These are phyloP conservation scores for Gilbertella persicaria DNA, from an alignment of 371 early-diverging fungal species.

Conservation along the genomic window DNA sequence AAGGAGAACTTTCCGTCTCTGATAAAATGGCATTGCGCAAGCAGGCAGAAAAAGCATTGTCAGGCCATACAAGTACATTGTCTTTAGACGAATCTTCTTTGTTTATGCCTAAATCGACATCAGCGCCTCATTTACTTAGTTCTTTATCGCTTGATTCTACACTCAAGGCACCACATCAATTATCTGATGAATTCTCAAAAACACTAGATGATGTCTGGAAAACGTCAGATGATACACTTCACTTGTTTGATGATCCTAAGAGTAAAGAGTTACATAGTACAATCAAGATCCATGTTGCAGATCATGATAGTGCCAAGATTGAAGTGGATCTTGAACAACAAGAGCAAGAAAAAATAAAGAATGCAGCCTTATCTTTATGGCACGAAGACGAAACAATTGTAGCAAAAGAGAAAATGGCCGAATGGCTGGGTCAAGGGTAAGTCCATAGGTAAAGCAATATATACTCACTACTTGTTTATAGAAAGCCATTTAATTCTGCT, in stretches of 20 bases:
- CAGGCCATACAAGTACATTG: background rate
- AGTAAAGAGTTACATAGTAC: slow-evolving; percentile 3
- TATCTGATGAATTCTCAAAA: slow-evolving; percentile 17
- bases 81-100: background rate
- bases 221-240: slow-evolving; percentile 5
- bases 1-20: slow-evolving; percentile 11
- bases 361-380: slow-evolving; percentile 26
- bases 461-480: slow-evolving; percentile 2
- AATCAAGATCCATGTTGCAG: slow-evolving; percentile 8
- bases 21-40: slow-evolving; percentile 17
- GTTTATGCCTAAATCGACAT: background rate
- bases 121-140: background rate
- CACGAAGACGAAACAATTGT: slow-evolving; percentile 27
- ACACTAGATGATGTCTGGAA: slow-evolving; percentile 29
- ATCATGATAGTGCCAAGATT: background rate
- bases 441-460: background rate
- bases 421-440: slow-evolving; percentile 35
- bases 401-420: slow-evolving; percentile 27
- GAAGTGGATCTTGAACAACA: slow-evolving; percentile 1
- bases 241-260: slow-evolving; percentile 7
- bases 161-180: background rate
- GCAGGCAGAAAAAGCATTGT: slow-evolving; percentile 14
- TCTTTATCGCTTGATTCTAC: background rate
- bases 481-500: slow-evolving; percentile 50
- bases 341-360: slow-evolving; percentile 9